These are phyloP conservation scores for Fraxinus sp. DNA, from an alignment of 305 asterid species.

Conservation along the genomic window DNA sequence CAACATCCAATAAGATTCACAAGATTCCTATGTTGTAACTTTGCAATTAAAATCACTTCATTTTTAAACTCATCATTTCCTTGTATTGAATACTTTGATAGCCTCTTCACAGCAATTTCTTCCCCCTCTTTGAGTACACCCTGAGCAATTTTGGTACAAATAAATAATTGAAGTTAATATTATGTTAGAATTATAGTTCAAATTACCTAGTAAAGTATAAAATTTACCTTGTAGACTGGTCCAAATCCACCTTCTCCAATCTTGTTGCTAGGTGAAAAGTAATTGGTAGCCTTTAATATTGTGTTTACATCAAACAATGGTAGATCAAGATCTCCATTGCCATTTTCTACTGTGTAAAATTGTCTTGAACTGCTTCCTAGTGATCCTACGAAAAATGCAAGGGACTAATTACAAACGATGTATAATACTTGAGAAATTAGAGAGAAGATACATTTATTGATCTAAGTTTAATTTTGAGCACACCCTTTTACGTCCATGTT, in stretches of 20 bases:
- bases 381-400: not conserved
- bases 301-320: conserved; percentile 2
- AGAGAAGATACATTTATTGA: not conserved
- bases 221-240: conserved; percentile 18
- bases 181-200: not conserved
- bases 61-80: conserved; percentile 17
- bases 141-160: not conserved
- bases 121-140: conserved; percentile 3
- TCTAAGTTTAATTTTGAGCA: not conserved
- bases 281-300: conserved; percentile 3
- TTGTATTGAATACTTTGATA: conserved; percentile 14
- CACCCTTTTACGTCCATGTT: not conserved
- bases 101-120: conserved; percentile 21
- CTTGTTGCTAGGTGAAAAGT: conserved; percentile 9
- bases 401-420: not conserved
- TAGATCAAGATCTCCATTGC: conserved; percentile 4
- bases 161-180: no score
- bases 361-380: conserved; percentile 3
- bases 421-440: not conserved
- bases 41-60: conserved; percentile 8
- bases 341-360: not conserved
- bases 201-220: not conserved
- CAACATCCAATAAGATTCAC: conserved; percentile 17
- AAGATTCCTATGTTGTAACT: conserved; percentile 13
- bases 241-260: conserved; percentile 24